Evolutionary conservation across 2,329 filamentous ascomycete genomes (phyloP).

Genomic region (Dissoconium aciculare): DNA sequence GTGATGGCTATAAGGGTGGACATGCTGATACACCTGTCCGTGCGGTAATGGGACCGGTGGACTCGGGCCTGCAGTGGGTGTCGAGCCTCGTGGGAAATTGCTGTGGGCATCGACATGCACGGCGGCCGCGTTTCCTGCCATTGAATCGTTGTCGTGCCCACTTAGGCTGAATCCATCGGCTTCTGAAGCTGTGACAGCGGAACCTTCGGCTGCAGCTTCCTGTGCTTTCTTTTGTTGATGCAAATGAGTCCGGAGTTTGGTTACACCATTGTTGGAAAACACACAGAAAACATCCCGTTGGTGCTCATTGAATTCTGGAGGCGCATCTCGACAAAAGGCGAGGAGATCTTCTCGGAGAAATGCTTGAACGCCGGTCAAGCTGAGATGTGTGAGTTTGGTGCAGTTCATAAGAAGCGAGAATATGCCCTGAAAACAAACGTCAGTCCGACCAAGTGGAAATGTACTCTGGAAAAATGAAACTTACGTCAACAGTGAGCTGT

Average conservation of each 20-base stretch:
- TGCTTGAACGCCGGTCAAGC: slow-evolving; percentile 80
- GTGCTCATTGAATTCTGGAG: slow-evolving; percentile 85
- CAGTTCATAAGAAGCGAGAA: slow-evolving; percentile 79
- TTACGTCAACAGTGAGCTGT: slow-evolving; percentile 64
- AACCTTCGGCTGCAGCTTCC: slow-evolving; percentile 8
- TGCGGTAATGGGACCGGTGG: slow-evolving; percentile 9
- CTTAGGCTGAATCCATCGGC: slow-evolving; percentile 21
- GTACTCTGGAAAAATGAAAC: slow-evolving; percentile 22
- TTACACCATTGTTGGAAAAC: slow-evolving; percentile 78
- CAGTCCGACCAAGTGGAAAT: background rate
- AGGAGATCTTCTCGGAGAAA: slow-evolving; percentile 79
- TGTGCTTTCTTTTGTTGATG: slow-evolving; percentile 33
- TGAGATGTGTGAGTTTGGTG: slow-evolving; percentile 81
- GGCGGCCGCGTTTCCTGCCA: slow-evolving; percentile 19
- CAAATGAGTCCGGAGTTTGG: slow-evolving; percentile 60
- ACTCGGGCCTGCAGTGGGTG: slow-evolving; percentile 14
- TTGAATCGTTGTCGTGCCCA: slow-evolving; percentile 15
- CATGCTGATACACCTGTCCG: background rate
- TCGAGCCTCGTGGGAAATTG: slow-evolving; percentile 14
- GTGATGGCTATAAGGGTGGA: no score
- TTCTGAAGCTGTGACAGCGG: slow-evolving; percentile 14
- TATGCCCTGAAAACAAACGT: slow-evolving; percentile 51
- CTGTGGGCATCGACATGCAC: slow-evolving; percentile 17
- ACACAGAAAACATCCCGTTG: slow-evolving; percentile 95
- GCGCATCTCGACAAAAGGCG: slow-evolving; percentile 72